Evolutionary conservation across 2,329 filamentous ascomycete species (phyloP).

Genomic region (Chaetomium sp.): DNA sequence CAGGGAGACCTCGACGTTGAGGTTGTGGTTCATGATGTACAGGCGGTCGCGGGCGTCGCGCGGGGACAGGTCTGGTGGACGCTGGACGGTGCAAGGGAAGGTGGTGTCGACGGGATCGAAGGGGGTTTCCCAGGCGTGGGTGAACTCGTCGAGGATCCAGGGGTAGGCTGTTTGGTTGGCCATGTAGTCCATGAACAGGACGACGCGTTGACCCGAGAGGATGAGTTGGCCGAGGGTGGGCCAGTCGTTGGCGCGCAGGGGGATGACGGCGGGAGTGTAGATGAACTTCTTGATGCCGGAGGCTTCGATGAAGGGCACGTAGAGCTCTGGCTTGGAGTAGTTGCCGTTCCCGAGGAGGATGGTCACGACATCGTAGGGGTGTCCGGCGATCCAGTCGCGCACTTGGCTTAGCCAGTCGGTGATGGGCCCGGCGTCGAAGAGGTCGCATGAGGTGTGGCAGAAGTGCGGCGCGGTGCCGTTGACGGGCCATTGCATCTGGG

Average conservation of each 20-base stretch:
- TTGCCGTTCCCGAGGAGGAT: constrained; percentile 81
- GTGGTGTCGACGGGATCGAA: constrained; percentile 60
- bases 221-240: constrained; percentile 76
- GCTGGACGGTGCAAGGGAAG: constrained; percentile 74
- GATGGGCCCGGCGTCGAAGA: constrained; percentile 75
- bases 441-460: constrained; percentile 77
- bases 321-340: constrained; percentile 58
- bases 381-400: constrained; percentile 61
- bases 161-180: constrained; percentile 73
- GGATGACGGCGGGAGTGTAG: constrained; percentile 64
- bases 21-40: constrained; percentile 86
- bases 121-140: constrained; percentile 83
- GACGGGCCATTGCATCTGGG: constrained; percentile 53
- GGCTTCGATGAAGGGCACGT: constrained; percentile 60
- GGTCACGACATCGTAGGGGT: constrained; percentile 84
- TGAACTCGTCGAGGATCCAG: constrained; percentile 83
- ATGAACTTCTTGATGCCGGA: constrained; percentile 67
- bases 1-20: constrained; percentile 70
- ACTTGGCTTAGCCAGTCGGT: constrained; percentile 65
- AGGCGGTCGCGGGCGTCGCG: constrained; percentile 54
- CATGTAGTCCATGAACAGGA: constrained; percentile 80
- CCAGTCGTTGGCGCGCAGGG: constrained; percentile 71
- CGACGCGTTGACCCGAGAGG: constrained; percentile 59
- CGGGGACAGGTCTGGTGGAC: constrained; percentile 59
- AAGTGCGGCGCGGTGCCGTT: constrained; percentile 56